These are phyloP conservation scores for Populus hybrid DNA, from an alignment of 441 rosid species.

Conservation along the genomic window DNA sequence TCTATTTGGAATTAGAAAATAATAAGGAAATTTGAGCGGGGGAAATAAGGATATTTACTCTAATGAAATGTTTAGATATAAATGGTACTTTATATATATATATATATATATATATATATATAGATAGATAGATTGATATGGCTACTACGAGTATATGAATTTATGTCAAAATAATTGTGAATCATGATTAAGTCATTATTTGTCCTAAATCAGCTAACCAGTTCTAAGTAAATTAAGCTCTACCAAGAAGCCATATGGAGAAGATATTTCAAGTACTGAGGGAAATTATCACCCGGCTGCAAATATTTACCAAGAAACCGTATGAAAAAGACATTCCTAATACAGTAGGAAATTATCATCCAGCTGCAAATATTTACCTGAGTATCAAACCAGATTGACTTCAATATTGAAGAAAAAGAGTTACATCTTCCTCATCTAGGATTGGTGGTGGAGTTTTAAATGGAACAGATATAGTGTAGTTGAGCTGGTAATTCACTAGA, in stretches of 20 bases:
- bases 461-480: constrained; percentile 54
- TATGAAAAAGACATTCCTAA: not conserved
- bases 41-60: not conserved
- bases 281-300: not conserved
- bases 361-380: constrained; percentile 41
- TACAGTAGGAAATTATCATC: not conserved
- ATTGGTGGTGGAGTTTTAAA: constrained; percentile 50
- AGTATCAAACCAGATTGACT: constrained; percentile 11
- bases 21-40: not conserved
- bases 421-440: constrained; percentile 49
- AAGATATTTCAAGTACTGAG: not conserved
- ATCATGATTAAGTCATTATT: not conserved
- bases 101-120: too few relatives aligned
- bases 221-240: not conserved
- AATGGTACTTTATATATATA: too few relatives aligned
- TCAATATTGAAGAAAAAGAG: constrained; percentile 29
- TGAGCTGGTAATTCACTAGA: constrained; percentile 80
- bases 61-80: too few relatives aligned
- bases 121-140: too few relatives aligned
- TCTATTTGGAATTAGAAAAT: not conserved
- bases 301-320: not conserved
- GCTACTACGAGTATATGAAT: too few relatives aligned
- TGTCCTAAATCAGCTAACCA: not conserved
- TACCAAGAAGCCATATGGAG: not conserved
- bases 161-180: not conserved